Evolutionary conservation across 2,329 filamentous ascomycete species (phyloP), one percentile per base, ranked within the genome.

Genomic region (Colletotrichum brevisporum): DNA sequence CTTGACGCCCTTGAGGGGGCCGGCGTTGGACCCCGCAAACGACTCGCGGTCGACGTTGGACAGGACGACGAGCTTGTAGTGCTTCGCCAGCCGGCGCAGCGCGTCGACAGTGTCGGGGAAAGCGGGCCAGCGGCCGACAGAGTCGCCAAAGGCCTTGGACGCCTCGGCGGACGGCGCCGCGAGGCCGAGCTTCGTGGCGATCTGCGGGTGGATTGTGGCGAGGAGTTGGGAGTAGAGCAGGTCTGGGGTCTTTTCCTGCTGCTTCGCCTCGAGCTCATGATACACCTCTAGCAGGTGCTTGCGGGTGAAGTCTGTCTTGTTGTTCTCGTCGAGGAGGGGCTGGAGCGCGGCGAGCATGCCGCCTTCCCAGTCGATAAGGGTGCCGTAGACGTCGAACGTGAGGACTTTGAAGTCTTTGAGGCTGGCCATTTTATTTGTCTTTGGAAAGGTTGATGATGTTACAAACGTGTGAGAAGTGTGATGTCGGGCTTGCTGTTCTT

Each of bases 371-470:
- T 95, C 92, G 65, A 95, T 89, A 2, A 95, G 85, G 0, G 93
- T 95, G 77, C 92, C 92, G 78, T 93, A 95, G 81, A 92, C 89
- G 78, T 96, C 93, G 79, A 95, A 94, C 73, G 89, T 90, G 56
- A 94, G 86, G 61, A 81, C 76, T 16, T 74, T 73, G 70, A 77
- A 83, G 63, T 76, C 74, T 27, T 74, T 75, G 63, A 71, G 57
- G 47, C 47, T 47, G 16, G 68, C 2, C 70, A 71, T 71, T 13
- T 8, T 41, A 54, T 15, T 39, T 15, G 10, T n/a, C 2, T 15
- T 6, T 43, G 15, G 1, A 43, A 8, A 39, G 16, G 1, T 2
- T 43, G 41, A 16, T 16, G 41, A 43, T 43, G 13, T 15, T 36
- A 3, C 31, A 36, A 2, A 6, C 10, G n/a, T 43, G 41, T 2